phyloP scores from a whole-genome alignment of 2,329 filamentous ascomycete genomes.

The Fusarium pseudograminearum region DNA sequence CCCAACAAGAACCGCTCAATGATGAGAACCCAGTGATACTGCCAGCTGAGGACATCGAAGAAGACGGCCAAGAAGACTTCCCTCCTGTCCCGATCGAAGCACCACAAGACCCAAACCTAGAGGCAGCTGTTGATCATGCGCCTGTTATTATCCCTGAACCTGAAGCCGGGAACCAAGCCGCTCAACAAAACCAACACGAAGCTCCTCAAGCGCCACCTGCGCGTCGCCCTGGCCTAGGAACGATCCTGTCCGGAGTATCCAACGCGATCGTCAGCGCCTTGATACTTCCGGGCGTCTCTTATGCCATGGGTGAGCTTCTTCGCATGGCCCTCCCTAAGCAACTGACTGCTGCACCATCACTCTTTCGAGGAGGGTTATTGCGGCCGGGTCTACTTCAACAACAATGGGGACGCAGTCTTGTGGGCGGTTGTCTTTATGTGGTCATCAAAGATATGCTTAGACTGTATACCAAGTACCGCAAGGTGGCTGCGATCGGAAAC shows the following conservation, averaged over 20 bases:
- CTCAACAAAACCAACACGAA: conserved; percentile 46
- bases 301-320: conserved; percentile 80
- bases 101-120: conserved; percentile 2
- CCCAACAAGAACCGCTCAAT: conserved; percentile 12
- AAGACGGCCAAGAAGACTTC: not conserved
- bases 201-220: conserved; percentile 53
- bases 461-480: conserved; percentile 73
- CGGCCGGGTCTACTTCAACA: conserved; percentile 79
- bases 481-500: conserved; percentile 66
- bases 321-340: conserved; percentile 73
- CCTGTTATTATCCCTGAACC: conserved; percentile 1
- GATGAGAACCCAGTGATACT: conserved; percentile 6
- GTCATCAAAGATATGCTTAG: conserved; percentile 78
- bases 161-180: conserved; percentile 15
- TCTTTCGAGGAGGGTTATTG: conserved; percentile 42
- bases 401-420: conserved; percentile 88
- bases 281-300: conserved; percentile 84
- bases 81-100: not conserved
- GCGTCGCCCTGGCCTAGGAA: conserved; percentile 51
- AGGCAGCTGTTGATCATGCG: not conserved
- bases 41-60: conserved; percentile 6
- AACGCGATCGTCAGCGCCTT: conserved; percentile 69
- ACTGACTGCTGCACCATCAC: conserved; percentile 67
- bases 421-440: conserved; percentile 90
- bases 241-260: conserved; percentile 57